Base-by-base conservation (phyloP, 2,329 filamentous ascomycete genomes). In the Colletotrichum higginsianum region DNA sequence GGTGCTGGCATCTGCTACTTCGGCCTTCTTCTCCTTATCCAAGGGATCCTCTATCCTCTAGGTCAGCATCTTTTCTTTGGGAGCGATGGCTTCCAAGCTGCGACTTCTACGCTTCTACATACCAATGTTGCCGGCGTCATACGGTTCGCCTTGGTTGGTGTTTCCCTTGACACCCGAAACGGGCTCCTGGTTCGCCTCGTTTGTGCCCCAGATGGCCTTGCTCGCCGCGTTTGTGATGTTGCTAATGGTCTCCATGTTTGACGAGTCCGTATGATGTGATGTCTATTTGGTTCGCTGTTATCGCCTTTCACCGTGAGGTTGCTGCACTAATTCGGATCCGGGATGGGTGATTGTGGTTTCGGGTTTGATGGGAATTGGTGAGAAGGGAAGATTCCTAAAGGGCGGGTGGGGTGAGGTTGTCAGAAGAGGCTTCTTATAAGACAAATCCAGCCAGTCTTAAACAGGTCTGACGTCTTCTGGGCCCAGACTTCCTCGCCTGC, bases 51-150 rank as follows among this genome's bases (percentile, higher is more conserved):
- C 65, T 62, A 18, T 2, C 11, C 2, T 23, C 5, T 26, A 11
- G 44, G 50, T 74, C 18, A 72, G 61, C 18, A 61, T 40, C 13
- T 3, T 35, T 7, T 5, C 4, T 16, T 18, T 13, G 18, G 11
- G 18, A 4, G 23, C 16, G 23, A 13, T 18, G 8, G 4, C 16
- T 49, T n/a, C 15, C 23, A 15, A 18, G 13, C 23, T 5, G 13
- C 7, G 21, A 9, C 47, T 35, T 23, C 23, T 18, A 8, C 3
- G 16, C n/a, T 26, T 26, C 40, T 15, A 64, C 78, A 52, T 87
- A 84, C 89, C 86, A n/a, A 89, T 82, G 80, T 96, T 96, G 60
- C 94, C 94, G 69, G 90, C 90, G 78, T 96, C 94, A 76, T 91
- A 97, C 0, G 94, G 94, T 79, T 96, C 91, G 15, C 88, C 89